Evolutionary conservation across 192 early-diverging fungal species (phyloP).

Genomic region (Gaertneriomyces sp.): DNA sequence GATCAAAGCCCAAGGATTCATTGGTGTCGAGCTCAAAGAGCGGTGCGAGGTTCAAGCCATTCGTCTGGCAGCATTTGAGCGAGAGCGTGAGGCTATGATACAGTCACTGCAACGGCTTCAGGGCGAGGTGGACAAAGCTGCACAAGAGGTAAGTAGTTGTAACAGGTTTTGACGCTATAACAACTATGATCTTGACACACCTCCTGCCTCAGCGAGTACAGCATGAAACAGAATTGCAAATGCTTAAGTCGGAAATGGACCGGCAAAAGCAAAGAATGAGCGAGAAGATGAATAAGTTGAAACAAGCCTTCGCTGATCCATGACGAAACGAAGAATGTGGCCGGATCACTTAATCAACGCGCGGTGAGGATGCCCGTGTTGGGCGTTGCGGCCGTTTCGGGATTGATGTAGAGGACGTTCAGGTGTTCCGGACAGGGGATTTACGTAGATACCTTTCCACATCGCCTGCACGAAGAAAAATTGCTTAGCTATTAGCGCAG

Average conservation of each 20-base stretch:
- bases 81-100: constrained; percentile 37
- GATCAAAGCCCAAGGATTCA: constrained; percentile 17
- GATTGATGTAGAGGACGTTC: no score
- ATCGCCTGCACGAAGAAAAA: no score
- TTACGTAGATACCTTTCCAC: no score
- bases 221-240: constrained; percentile 35
- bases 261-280: constrained; percentile 29
- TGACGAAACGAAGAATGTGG: no score
- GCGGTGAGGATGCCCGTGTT: no score
- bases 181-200: no score
- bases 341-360: no score
- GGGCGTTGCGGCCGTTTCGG: no score
- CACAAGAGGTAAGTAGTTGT: constrained; percentile 5
- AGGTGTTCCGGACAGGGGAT: no score
- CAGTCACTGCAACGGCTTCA: constrained; percentile 28
- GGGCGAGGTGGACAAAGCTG: constrained; percentile 17
- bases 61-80: constrained; percentile 33
- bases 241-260: constrained; percentile 29
- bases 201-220: constrained; percentile 5
- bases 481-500: no score
- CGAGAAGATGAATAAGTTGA: constrained; percentile 34
- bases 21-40: constrained; percentile 25
- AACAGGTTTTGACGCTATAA: no score
- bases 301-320: constrained; percentile 23
- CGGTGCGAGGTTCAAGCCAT: constrained; percentile 24